Conservation (phyloP, 257 asterid species). For the Solanum phureja region DNA sequence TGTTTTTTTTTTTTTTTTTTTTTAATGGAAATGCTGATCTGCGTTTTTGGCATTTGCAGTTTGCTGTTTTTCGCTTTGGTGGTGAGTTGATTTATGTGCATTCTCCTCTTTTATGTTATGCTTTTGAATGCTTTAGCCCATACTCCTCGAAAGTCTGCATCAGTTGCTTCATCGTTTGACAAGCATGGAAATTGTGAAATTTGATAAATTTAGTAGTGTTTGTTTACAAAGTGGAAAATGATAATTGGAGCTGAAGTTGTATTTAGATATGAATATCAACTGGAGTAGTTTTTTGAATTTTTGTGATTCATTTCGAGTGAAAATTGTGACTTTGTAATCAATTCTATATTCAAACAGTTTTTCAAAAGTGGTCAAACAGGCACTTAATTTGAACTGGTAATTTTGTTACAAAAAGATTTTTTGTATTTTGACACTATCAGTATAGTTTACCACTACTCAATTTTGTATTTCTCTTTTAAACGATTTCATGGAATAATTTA, state of each 20-base stretch:
- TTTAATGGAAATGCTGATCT: not conserved
- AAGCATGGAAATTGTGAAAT: too few relatives aligned
- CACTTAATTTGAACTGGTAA: not conserved
- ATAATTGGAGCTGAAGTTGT: not conserved
- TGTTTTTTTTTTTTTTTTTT: not conserved
- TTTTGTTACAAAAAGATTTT: not conserved
- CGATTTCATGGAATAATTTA: too few relatives aligned
- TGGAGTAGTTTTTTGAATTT: not conserved
- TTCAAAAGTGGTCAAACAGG: not conserved
- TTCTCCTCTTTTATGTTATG: not conserved
- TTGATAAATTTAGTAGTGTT: not conserved
- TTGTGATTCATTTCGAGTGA: not conserved
- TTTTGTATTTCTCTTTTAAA: not conserved
- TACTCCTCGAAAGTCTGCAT: too few relatives aligned
- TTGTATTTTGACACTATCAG: not conserved
- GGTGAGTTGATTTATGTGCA: conserved; percentile 12
- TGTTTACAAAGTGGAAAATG: not conserved
- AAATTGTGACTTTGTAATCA: not conserved
- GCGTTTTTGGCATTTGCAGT: conserved; percentile 6
- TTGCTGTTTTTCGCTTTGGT: conserved; percentile 23
- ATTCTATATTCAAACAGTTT: not conserved
- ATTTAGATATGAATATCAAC: not conserved
- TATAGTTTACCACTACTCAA: too few relatives aligned
- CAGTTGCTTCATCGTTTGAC: too few relatives aligned
- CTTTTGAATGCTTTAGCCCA: not conserved